These are phyloP conservation scores for Solanum habrochaites DNA, from an alignment of 257 asterid species.

Conservation along the genomic window DNA sequence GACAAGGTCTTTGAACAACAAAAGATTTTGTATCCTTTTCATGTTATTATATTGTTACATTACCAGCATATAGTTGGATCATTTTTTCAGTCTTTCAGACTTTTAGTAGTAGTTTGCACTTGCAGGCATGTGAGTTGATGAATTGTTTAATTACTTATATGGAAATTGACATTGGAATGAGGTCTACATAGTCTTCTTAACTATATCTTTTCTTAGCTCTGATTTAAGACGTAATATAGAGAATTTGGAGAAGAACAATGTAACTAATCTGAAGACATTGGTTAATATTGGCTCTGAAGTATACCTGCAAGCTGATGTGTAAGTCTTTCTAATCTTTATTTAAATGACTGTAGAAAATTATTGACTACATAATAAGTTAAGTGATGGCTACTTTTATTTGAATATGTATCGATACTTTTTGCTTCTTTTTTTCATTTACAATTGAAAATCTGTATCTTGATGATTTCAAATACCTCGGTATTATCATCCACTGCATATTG, in stretches of 20 bases:
- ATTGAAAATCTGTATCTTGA: background rate
- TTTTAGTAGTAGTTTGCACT: background rate
- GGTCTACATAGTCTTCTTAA: conserved; percentile 21
- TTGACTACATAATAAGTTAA: background rate
- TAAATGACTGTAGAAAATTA: background rate
- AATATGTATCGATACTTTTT: background rate
- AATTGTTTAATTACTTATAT: background rate
- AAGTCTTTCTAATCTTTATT: conserved; percentile 13
- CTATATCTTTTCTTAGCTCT: conserved; percentile 37
- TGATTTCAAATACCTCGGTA: background rate
- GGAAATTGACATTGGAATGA: background rate
- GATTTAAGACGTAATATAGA: conserved; percentile 74
- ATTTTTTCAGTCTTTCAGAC: background rate
- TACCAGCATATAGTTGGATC: background rate
- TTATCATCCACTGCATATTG: background rate
- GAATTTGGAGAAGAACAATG: conserved; percentile 74
- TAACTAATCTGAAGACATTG: conserved; percentile 58
- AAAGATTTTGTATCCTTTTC: conserved; percentile 80
- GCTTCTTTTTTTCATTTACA: background rate
- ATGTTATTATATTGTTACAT: background rate
- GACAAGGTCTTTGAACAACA: conserved; percentile 84
- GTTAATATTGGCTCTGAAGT: conserved; percentile 92
- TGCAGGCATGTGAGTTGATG: background rate
- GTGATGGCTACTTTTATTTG: background rate
- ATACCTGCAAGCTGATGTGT: conserved; percentile 88